phyloP scores from a whole-genome alignment of 1,284 basidiomycete species.

The Lentinus polychrous region DNA sequence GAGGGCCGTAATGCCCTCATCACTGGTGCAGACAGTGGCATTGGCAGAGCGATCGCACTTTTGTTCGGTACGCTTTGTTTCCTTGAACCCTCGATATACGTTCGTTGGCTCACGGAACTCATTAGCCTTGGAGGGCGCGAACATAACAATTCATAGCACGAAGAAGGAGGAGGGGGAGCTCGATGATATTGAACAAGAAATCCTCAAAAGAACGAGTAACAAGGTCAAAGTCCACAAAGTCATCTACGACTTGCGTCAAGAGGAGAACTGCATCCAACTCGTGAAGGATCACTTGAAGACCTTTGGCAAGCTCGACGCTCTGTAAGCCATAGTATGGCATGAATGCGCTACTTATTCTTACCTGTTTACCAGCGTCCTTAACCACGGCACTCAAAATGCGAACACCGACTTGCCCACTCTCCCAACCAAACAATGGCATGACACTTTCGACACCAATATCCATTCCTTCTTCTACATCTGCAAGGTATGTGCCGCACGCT shows the following conservation, averaged over 20 bases:
- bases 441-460: conserved; percentile 43
- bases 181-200: conserved; percentile 29
- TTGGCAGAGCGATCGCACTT: conserved; percentile 33
- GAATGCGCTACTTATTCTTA: conserved; percentile 1
- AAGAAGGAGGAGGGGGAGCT: conserved; percentile 43
- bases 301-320: conserved; percentile 36
- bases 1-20: conserved; percentile 41
- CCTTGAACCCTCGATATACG: conserved; percentile 8
- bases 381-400: conserved; percentile 46
- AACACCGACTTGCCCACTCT: conserved; percentile 37
- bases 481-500: conserved; percentile 37
- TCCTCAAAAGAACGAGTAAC: conserved; percentile 33
- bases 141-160: conserved; percentile 45
- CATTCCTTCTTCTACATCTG: conserved; percentile 49
- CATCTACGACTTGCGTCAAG: conserved; percentile 36
- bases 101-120: background rate
- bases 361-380: conserved; percentile 35
- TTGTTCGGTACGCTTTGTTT: conserved; percentile 24
- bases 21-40: conserved; percentile 46
- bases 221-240: conserved; percentile 35
- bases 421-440: conserved; percentile 42
- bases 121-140: conserved; percentile 50
- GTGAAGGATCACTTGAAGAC: conserved; percentile 37
- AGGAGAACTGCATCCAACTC: conserved; percentile 35
- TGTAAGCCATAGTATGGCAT: conserved; percentile 24